These are phyloP conservation scores for Venturia nashicola DNA, from an alignment of 2,329 filamentous ascomycete species.

Conservation along the genomic window DNA sequence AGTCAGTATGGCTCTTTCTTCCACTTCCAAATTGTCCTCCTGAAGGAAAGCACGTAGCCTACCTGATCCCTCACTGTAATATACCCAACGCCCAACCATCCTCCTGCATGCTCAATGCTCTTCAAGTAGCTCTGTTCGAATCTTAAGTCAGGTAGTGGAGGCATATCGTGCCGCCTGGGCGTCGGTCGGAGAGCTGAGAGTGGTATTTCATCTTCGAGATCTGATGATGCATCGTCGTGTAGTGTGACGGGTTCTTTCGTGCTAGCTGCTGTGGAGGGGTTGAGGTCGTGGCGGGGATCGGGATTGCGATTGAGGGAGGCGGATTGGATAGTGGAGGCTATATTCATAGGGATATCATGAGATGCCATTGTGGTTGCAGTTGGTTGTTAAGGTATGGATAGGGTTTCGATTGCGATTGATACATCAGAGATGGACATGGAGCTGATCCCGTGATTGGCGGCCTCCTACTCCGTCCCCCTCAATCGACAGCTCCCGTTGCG, in stretches of 20 bases:
- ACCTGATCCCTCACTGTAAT: slow-evolving; percentile 89
- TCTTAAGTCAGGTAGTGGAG: slow-evolving; percentile 66
- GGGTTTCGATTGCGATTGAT: too few relatives aligned
- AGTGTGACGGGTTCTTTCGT: slow-evolving; percentile 45
- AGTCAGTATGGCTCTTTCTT: background rate
- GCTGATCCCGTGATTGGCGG: background rate
- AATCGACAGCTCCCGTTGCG: background rate
- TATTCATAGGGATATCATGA: slow-evolving; percentile 33
- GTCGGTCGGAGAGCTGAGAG: slow-evolving; percentile 48
- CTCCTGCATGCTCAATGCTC: slow-evolving; percentile 69
- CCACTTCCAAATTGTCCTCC: background rate
- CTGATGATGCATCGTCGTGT: slow-evolving; percentile 19
- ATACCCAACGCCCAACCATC: slow-evolving; percentile 65
- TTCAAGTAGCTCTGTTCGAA: slow-evolving; percentile 98
- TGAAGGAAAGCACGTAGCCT: slow-evolving; percentile 15
- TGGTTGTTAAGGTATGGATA: background rate
- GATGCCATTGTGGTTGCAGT: background rate
- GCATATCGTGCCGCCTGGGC: slow-evolving; percentile 46
- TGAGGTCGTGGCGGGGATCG: slow-evolving; percentile 61
- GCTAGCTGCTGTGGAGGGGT: slow-evolving; percentile 63
- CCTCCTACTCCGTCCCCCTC: background rate
- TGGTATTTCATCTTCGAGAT: slow-evolving; percentile 55
- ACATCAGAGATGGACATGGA: too few relatives aligned
- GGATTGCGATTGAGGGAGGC: slow-evolving; percentile 64
- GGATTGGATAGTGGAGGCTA: slow-evolving; percentile 70